These are phyloP conservation scores for Globisporangium barbulae DNA, from an alignment of 352 stramenopile species.

Conservation along the genomic window DNA sequence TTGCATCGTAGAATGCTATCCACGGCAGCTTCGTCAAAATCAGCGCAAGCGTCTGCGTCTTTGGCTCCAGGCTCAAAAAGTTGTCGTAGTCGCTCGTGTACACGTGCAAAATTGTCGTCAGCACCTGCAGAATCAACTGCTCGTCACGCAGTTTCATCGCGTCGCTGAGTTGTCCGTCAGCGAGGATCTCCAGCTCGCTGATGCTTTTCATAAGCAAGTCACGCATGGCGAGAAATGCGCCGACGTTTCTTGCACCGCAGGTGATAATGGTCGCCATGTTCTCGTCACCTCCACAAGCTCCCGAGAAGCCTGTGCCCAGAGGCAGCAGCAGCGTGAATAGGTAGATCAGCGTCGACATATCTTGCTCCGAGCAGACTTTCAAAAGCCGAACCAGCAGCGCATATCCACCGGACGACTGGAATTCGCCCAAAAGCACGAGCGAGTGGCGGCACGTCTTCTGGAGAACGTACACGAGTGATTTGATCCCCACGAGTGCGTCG, in stretches of 20 bases:
- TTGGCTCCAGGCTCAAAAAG: slow-evolving; percentile 66
- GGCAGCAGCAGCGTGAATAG: slow-evolving; percentile 55
- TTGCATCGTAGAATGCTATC: slow-evolving; percentile 50
- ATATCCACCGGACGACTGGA: slow-evolving; percentile 64
- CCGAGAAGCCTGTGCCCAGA: slow-evolving; percentile 44
- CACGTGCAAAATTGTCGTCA: slow-evolving; percentile 65
- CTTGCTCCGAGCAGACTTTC: slow-evolving; percentile 33
- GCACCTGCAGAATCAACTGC: slow-evolving; percentile 50
- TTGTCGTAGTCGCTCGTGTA: slow-evolving; percentile 75
- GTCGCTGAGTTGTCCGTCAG: slow-evolving; percentile 5
- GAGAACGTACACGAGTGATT: slow-evolving; percentile 48
- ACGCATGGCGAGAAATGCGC: slow-evolving; percentile 57
- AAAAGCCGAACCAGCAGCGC: slow-evolving; percentile 42
- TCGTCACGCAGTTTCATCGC: slow-evolving; percentile 27
- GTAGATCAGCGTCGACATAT: slow-evolving; percentile 46
- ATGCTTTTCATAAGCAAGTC: slow-evolving; percentile 65
- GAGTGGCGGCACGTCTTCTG: slow-evolving; percentile 63
- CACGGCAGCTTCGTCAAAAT: slow-evolving; percentile 60
- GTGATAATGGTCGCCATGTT: slow-evolving; percentile 39
- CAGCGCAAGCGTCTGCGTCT: slow-evolving; percentile 63
- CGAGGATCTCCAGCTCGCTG: slow-evolving; percentile 20
- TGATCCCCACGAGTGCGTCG: slow-evolving; percentile 48
- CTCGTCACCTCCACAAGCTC: slow-evolving; percentile 30
- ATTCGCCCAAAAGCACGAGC: slow-evolving; percentile 62
- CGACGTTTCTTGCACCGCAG: slow-evolving; percentile 54